Conservation (phyloP, 2,329 filamentous ascomycete species). For the Aspergillus brasiliensis region DNA sequence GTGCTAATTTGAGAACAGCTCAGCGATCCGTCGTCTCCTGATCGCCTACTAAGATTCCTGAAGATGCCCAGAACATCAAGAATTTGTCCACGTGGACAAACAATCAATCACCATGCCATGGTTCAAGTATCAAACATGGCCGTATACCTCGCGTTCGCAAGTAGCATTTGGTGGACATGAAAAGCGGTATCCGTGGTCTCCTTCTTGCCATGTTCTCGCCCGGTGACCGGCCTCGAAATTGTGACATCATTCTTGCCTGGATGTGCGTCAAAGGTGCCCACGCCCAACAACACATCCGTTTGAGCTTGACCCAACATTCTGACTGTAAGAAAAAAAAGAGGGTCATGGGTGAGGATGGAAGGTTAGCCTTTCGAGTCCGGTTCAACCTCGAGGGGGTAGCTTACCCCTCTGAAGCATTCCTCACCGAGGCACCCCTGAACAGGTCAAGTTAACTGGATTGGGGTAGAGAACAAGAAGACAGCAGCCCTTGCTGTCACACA, state of each 20-base stretch:
- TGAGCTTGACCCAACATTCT: not conserved
- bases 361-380: not conserved
- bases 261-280: not conserved
- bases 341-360: not conserved
- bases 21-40: not conserved
- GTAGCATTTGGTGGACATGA: not conserved
- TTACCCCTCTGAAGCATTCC: not conserved
- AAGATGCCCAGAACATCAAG: not conserved
- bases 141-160: not conserved
- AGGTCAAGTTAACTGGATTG: not conserved
- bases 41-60: not conserved
- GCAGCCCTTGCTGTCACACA: slow-evolving; percentile 11
- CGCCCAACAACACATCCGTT: not conserved
- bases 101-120: not conserved
- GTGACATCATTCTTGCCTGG: slow-evolving; percentile 7
- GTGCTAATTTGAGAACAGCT: not conserved
- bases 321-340: not conserved
- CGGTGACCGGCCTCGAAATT: not conserved
- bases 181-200: not conserved
- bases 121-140: not conserved
- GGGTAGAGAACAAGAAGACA: not conserved
- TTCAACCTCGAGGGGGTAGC: not conserved
- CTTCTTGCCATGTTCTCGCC: not conserved
- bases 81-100: slow-evolving; percentile 5
- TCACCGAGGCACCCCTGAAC: not conserved